Evolutionary conservation across 2,329 filamentous ascomycete species (phyloP), one percentile per base, ranked within the genome.

Genomic region (Hirsutella rhossiliensis): DNA sequence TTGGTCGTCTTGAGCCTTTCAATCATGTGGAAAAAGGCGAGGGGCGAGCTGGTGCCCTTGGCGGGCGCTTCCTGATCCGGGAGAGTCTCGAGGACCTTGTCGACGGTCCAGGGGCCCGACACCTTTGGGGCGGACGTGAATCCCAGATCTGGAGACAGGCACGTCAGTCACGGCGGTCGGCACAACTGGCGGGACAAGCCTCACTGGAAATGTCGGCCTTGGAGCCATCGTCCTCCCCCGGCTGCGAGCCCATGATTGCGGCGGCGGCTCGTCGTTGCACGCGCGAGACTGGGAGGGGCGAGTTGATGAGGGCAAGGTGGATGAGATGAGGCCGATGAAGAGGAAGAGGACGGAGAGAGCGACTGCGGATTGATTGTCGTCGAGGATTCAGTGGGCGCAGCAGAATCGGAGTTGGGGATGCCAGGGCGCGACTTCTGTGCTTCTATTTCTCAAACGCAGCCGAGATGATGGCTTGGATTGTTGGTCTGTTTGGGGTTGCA

Each of bases 1-100:
- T 94, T 94, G 48, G 86, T 95, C 8, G 89, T 96, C 76, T 98
- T 98, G 45, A 98, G 76, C 41, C 86, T 84, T 64, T 94, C 86
- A 50, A 98, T 78, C 48, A 96, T 73, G 69, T 98, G 92, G 65
- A 98, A 94, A 71, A 96, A 97, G 30, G 88, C 78, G 11, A 97
- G 61, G 1, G 90, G 89, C 1, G 88, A 92, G 47, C 70, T 63
- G 8, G 84, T 75, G 45, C 76, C 71, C 52, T 80, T 72, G 20
- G 66, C 56, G 2, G 76, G 76, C 72, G 75, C 49, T 41, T 47
- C 49, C 47, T 48, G 50, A 47, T 74, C 72, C 27, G 70, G 68
- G 40, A 94, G 73, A 3, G 75, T 74, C 11, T 75, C 70, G 27
- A 92, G 71, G 28, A 85, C 86, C 51, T 75, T 73, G 43, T 75